Evolutionary conservation across 768 basidiomycete species (phyloP).

Genomic region (Cubamyces sp.): DNA sequence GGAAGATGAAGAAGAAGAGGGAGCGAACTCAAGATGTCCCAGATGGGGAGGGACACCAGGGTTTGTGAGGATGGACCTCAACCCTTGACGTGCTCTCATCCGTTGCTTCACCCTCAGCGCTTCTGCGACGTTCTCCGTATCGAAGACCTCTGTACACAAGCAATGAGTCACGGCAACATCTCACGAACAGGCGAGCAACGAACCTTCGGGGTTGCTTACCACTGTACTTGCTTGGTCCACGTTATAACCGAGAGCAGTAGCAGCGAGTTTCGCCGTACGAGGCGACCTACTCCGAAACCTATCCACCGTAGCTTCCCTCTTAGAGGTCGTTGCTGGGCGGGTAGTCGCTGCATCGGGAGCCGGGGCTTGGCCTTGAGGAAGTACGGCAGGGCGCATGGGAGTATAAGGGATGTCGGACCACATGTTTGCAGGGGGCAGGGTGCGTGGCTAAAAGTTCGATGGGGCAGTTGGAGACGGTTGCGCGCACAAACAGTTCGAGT

Average conservation of each 20-base stretch:
- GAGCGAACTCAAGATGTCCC: neutral
- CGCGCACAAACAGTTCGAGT: neutral
- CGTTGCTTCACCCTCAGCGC: slow-evolving; percentile 10
- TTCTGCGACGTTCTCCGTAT: slow-evolving; percentile 14
- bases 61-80: neutral
- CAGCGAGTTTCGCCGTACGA: neutral
- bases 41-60: no score
- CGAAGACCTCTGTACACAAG: neutral
- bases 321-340: neutral
- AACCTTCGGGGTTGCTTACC: neutral
- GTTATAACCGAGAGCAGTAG: neutral
- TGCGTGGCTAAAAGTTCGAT: neutral
- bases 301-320: neutral
- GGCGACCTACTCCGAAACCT: neutral
- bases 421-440: neutral
- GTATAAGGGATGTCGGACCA: neutral
- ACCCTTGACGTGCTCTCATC: slow-evolving; percentile 4
- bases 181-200: no score
- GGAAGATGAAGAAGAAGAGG: neutral
- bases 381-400: neutral
- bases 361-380: neutral
- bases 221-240: neutral
- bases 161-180: neutral
- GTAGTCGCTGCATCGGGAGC: neutral
- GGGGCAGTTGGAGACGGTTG: neutral